A percentile compares a stretch with the other conserved stretches of the same genome.
Conservation (phyloP, 495 filamentous ascomycete species). For the Staphylotrichum tortipilum region DNA sequence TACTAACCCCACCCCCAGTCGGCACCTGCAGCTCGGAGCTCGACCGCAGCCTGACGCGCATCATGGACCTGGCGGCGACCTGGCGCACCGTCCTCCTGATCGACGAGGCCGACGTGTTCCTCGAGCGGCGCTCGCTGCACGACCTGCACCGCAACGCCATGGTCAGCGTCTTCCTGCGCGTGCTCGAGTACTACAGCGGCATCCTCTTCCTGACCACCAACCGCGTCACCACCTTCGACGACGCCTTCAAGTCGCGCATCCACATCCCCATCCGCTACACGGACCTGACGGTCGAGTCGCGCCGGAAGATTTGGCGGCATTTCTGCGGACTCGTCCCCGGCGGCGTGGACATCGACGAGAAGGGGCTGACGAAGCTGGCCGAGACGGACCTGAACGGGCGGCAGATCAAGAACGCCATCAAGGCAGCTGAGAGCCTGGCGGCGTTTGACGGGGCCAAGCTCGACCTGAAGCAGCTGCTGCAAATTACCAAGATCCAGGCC, state of each 20-base stretch:
- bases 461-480: conserved; percentile 23
- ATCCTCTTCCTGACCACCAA: conserved; percentile 45
- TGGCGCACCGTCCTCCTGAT: conserved; percentile 47
- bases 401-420: conserved; percentile 57
- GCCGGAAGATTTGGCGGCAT: conserved; percentile 39
- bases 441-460: conserved; percentile 23
- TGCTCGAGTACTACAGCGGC: conserved; percentile 41
- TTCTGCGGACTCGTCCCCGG: conserved; percentile 32
- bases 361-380: conserved; percentile 35
- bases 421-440: conserved; percentile 39
- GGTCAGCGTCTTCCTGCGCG: conserved; percentile 36
- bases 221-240: conserved; percentile 35
- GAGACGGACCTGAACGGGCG: conserved; percentile 47
- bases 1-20: neutral
- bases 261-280: conserved; percentile 36
- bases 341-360: conserved; percentile 32
- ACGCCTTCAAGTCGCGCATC: conserved; percentile 36
- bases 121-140: conserved; percentile 33
- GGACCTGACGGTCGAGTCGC: conserved; percentile 24
- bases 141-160: conserved; percentile 43
- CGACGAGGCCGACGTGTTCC: conserved; percentile 44
- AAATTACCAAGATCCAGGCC: conserved; percentile 27
- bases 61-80: conserved; percentile 38
- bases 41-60: conserved; percentile 31
- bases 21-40: conserved; percentile 30